Evolutionary conservation across 305 asterid species (phyloP).

Genomic region (Fraxinus velutina): DNA sequence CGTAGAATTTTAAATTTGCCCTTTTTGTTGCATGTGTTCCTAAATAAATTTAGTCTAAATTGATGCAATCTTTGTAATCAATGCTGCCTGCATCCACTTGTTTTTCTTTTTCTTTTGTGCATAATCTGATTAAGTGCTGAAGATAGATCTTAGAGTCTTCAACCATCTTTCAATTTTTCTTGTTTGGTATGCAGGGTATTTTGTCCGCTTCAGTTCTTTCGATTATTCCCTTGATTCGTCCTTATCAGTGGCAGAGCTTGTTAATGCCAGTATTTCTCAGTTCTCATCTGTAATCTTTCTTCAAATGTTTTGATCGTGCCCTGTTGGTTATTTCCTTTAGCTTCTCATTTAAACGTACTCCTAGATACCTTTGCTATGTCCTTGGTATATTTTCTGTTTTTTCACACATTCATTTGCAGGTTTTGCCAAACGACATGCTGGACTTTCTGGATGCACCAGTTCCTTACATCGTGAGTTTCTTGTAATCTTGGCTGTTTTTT

Average conservation of each 20-base stretch:
- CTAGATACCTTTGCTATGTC: constrained; percentile 1
- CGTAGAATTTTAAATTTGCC: background rate
- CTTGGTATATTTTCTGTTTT: background rate
- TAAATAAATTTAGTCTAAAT: background rate
- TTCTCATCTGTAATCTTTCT: constrained; percentile 7
- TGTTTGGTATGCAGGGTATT: constrained; percentile 61
- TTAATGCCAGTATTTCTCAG: constrained; percentile 74
- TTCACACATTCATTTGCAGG: constrained; percentile 46
- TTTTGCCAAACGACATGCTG: constrained; percentile 94
- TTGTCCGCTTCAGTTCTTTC: constrained; percentile 82
- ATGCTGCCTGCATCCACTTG: background rate
- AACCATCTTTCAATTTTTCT: background rate
- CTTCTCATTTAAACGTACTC: background rate
- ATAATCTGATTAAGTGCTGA: background rate
- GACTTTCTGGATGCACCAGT: constrained; percentile 99
- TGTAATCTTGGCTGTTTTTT: constrained; percentile 13
- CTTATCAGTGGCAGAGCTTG: constrained; percentile 98
- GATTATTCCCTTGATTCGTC: constrained; percentile 87
- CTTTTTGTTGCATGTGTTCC: background rate
- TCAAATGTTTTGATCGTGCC: constrained; percentile 10
- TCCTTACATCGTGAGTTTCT: constrained; percentile 80
- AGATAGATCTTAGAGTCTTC: background rate
- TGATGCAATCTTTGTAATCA: background rate
- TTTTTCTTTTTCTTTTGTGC: constrained; percentile 1
- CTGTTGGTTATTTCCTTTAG: background rate